Evolutionary conservation across 2,329 filamentous ascomycete species (phyloP), one percentile per base, ranked within the genome.

Genomic region (Hypoxylon sp.): DNA sequence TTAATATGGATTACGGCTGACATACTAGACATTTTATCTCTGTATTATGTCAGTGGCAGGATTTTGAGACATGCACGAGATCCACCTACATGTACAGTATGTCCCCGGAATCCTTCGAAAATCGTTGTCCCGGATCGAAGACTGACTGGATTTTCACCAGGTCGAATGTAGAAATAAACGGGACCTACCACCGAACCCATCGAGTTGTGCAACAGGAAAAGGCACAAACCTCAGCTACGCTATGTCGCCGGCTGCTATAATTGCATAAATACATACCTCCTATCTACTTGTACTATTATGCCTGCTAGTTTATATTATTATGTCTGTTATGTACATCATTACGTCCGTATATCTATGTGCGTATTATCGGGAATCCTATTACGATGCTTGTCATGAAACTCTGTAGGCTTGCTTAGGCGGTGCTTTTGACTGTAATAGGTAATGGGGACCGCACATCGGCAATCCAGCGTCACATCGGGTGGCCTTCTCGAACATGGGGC

Each of bases 31-130:
- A 58, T 39, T 39, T 55, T 26, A 59, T 55, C 39, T 31, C 37
- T 8, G n/a, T 19, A 37, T 60, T 19, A 37, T 60, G 59, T 37
- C 51, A 60, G 54, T 66, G 65, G 63, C 52, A 47, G 68, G 68
- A 68, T 57, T 46, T 59, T 42, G 59, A 67, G 58, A 68, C 61
- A 59, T 63, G 62, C 47, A 54, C 57, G 26, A 19, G 60, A 66
- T 71, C 64, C 67, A 61, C 64, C 22, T 19, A n/a, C 42, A 22
- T 22, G 19, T 22, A 22, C 19, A 22, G 19, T 22, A 22, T 22
- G 26, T 19, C 47, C 39, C 22, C 44, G 2, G 39, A 68, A 71
- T 71, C 68, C 68, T 71, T 66, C 65, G 37, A 65, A 55, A 59
- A 48, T n/a, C 26, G 50, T 53, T 50, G 57, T 37, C n/a, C 31